phyloP scores from a whole-genome alignment of 805 yeast genomes.

The Kodamaea kaohsiungensis region DNA sequence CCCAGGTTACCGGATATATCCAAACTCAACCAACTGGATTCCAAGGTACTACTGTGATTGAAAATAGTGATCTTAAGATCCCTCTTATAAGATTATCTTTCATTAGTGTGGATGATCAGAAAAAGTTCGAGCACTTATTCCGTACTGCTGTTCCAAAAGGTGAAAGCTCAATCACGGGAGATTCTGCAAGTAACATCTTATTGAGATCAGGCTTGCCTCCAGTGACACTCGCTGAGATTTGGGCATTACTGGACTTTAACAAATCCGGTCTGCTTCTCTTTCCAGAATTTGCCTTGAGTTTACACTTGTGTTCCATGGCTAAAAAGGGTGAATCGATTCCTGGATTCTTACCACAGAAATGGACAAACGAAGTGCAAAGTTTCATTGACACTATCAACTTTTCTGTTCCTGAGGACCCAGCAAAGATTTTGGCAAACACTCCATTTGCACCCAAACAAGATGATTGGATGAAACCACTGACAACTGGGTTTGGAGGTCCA shows the following conservation, averaged over 20 bases:
- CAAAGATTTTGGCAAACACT: constrained; percentile 42
- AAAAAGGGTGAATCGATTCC: constrained; percentile 82
- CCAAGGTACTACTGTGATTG: constrained; percentile 38
- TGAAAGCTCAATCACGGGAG: constrained; percentile 69
- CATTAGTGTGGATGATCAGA: constrained; percentile 82
- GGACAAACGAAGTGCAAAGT: constrained; percentile 81
- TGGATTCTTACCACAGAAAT: constrained; percentile 63
- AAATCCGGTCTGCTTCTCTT: constrained; percentile 82
- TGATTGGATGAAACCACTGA: constrained; percentile 35
- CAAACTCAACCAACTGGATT: constrained; percentile 52
- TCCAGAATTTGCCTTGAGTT: constrained; percentile 92
- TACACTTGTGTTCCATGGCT: constrained; percentile 80
- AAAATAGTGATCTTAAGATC: constrained; percentile 61
- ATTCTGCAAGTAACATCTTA: constrained; percentile 75
- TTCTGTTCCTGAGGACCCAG: constrained; percentile 62
- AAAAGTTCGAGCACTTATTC: constrained; percentile 81
- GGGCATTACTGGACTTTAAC: constrained; percentile 90
- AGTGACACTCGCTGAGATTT: constrained; percentile 74
- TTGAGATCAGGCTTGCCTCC: constrained; percentile 79
- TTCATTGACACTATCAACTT: constrained; percentile 88
- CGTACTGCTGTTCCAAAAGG: constrained; percentile 72
- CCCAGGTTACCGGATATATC: constrained; percentile 39
- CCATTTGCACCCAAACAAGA: constrained; percentile 36
- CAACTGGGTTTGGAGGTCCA: constrained; percentile 26
- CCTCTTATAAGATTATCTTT: constrained; percentile 81